Conservation (phyloP, 163 green algal species). For the Coccomyxa subellipsoidea region DNA sequence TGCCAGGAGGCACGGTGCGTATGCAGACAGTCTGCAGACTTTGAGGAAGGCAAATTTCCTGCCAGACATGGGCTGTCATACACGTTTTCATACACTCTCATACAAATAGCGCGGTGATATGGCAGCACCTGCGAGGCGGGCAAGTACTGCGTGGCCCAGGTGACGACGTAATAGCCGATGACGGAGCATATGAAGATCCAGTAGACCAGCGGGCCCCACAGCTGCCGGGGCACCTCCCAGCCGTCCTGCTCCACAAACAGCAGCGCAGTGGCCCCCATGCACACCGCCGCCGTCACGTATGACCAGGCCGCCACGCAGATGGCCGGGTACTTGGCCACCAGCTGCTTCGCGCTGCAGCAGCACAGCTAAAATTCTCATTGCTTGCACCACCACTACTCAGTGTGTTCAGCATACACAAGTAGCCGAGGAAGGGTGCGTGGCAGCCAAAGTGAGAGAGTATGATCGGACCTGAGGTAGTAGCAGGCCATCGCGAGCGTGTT, state of each 20-base stretch:
- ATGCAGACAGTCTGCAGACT: too few relatives aligned
- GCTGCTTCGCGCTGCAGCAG: constrained; percentile 33
- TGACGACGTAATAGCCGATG: constrained; percentile 58
- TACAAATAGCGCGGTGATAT: too few relatives aligned
- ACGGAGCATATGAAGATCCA: constrained; percentile 68
- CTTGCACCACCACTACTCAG: too few relatives aligned
- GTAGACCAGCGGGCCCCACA: constrained; percentile 46
- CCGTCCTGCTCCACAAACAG: constrained; percentile 33
- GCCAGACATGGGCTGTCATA: too few relatives aligned
- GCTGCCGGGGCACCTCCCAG: constrained; percentile 46
- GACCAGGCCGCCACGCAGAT: constrained; percentile 50
- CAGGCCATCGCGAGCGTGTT: constrained; percentile 58
- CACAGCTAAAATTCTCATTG: background rate
- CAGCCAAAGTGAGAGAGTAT: too few relatives aligned
- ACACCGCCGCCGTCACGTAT: constrained; percentile 43
- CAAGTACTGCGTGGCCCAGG: constrained; percentile 57
- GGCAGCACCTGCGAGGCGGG: constrained; percentile 56
- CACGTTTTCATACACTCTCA: too few relatives aligned
- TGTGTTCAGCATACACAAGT: too few relatives aligned
- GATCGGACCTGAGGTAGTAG: constrained; percentile 58
- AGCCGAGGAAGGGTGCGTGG: too few relatives aligned
- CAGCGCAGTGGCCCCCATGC: constrained; percentile 52
- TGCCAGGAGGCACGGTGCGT: too few relatives aligned
- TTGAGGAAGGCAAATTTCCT: too few relatives aligned
- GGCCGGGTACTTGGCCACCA: constrained; percentile 33